phyloP scores from a whole-genome alignment of 2,329 filamentous ascomycete genomes.

The Fusarium denticulatum region DNA sequence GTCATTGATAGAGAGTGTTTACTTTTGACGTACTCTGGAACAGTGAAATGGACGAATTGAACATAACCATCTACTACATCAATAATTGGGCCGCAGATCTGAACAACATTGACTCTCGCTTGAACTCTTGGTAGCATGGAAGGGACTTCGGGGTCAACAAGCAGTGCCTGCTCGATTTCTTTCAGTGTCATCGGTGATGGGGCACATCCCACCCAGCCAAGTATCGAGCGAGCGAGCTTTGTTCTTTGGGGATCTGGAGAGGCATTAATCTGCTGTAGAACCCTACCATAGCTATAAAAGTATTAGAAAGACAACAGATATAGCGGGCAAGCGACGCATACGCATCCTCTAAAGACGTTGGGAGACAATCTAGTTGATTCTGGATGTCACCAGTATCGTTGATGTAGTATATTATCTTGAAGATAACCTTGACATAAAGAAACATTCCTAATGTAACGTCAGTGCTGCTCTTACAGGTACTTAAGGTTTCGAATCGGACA shows the following conservation, averaged over 20 bases:
- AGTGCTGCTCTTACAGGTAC: too few relatives aligned
- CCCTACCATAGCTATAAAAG: fast-evolving
- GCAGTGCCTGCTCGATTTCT: not conserved
- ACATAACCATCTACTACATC: not conserved
- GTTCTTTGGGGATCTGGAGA: not conserved
- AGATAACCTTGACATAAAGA: too few relatives aligned
- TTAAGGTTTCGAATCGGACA: too few relatives aligned
- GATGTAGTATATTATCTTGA: too few relatives aligned
- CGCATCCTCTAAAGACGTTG: too few relatives aligned
- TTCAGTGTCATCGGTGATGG: fast-evolving
- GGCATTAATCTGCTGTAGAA: not conserved
- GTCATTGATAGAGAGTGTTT: fast-evolving
- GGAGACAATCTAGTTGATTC: too few relatives aligned
- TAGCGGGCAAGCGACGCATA: too few relatives aligned
- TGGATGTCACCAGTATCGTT: too few relatives aligned
- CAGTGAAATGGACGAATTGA: not conserved
- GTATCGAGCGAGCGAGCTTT: fast-evolving
- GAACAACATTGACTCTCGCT: fast-evolving
- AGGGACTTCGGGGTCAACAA: fast-evolving
- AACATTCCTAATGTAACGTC: too few relatives aligned
- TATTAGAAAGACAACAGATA: fast-evolving
- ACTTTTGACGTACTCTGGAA: fast-evolving
- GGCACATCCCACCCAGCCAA: not conserved
- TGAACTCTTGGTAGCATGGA: fast-evolving
- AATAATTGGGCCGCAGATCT: not conserved